Conservation (phyloP, 257 asterid genomes). For the Solanum medicagineum region DNA sequence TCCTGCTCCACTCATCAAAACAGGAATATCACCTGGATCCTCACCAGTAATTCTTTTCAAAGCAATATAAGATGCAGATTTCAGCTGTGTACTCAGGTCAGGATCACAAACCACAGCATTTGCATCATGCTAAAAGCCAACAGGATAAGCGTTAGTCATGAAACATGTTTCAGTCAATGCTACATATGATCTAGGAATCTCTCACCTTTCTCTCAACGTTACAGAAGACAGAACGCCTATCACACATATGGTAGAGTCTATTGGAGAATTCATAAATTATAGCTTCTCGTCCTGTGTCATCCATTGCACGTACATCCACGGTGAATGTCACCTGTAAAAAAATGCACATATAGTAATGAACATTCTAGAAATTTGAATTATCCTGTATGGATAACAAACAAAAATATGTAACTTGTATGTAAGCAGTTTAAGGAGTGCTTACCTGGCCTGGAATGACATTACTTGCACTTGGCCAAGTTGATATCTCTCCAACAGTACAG, state of each 20-base stretch:
- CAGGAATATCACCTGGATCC: constrained; percentile 46
- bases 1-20: constrained; percentile 97
- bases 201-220: constrained; percentile 75
- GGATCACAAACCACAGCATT: constrained; percentile 66
- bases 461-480: constrained; percentile 98
- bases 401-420: background rate
- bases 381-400: background rate
- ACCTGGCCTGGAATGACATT: constrained; percentile 99
- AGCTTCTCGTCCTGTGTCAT: constrained; percentile 86
- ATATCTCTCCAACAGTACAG: constrained; percentile 96
- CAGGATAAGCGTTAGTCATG: background rate
- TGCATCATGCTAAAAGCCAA: constrained; percentile 68
- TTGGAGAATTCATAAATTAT: constrained; percentile 62
- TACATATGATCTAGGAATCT: background rate
- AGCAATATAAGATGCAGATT: constrained; percentile 58
- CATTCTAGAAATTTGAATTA: background rate
- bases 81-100: constrained; percentile 55
- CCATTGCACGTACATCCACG: constrained; percentile 83
- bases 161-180: background rate
- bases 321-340: constrained; percentile 70
- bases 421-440: constrained; percentile 14
- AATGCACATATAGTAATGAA: background rate
- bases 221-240: constrained; percentile 67
- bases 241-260: constrained; percentile 60
- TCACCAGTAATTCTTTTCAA: constrained; percentile 44